Evolutionary conservation across 2,329 filamentous ascomycete genomes (phyloP).

Genomic region (Scedosporium apiospermum): DNA sequence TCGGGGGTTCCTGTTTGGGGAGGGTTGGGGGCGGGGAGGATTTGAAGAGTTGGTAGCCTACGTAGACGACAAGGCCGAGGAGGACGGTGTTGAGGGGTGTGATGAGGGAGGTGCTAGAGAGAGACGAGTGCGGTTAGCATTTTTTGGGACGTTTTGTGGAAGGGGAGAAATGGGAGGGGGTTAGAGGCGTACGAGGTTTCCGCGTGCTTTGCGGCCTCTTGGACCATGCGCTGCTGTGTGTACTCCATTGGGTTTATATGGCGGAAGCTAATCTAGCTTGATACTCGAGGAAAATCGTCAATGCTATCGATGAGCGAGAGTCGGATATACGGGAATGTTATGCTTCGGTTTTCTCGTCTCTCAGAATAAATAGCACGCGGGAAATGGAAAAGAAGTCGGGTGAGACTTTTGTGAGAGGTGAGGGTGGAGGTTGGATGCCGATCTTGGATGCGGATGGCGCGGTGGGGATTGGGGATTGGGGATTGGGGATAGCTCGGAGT

Average conservation of each 20-base stretch:
- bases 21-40: constrained; percentile 36
- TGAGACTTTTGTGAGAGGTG: too few relatives aligned
- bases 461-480: too few relatives aligned
- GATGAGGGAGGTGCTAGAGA: constrained; percentile 31
- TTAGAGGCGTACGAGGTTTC: constrained; percentile 11
- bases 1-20: constrained; percentile 40
- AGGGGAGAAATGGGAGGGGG: not conserved
- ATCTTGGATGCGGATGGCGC: too few relatives aligned
- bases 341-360: too few relatives aligned
- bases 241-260: constrained; percentile 38
- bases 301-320: too few relatives aligned
- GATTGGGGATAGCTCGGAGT: too few relatives aligned
- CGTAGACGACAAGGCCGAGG: constrained; percentile 45
- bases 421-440: too few relatives aligned
- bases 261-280: not conserved
- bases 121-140: not conserved
- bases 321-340: too few relatives aligned
- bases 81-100: constrained; percentile 58
- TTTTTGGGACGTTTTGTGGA: not conserved
- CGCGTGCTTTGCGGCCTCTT: constrained; percentile 39
- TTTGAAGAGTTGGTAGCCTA: constrained; percentile 42
- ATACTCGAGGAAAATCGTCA: too few relatives aligned
- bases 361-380: too few relatives aligned
- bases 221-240: constrained; percentile 44
- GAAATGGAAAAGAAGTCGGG: too few relatives aligned